These are phyloP conservation scores for Brasenia schreberi DNA, from an alignment of 164 flowering plant genomes.

Conservation along the genomic window DNA sequence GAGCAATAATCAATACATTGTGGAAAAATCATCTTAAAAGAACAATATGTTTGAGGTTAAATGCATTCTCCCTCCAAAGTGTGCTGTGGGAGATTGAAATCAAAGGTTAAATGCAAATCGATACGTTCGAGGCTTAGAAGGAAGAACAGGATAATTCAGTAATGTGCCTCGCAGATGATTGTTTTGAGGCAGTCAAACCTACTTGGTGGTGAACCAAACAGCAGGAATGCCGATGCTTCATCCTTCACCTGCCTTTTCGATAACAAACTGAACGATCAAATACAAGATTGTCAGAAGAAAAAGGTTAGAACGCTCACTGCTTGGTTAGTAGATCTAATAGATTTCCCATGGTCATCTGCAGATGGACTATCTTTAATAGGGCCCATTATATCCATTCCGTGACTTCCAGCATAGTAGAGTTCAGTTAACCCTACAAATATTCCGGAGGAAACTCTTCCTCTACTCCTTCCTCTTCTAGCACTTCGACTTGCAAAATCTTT, in stretches of 20 bases:
- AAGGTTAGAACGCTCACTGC: conserved; percentile 21
- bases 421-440: conserved; percentile 60
- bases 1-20: too few species aligned
- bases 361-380: conserved; percentile 16
- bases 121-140: too few species aligned
- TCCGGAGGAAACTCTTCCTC: too few species aligned
- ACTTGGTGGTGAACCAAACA: neutral
- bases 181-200: neutral
- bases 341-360: conserved; percentile 19
- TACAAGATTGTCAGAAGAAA: neutral
- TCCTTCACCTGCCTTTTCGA: neutral
- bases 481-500: too few species aligned
- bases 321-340: conserved; percentile 30
- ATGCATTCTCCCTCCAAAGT: neutral
- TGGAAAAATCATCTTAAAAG: neutral
- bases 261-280: too few species aligned
- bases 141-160: too few species aligned
- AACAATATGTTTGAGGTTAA: too few species aligned
- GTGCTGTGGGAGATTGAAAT: too few species aligned
- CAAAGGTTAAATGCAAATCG: too few species aligned
- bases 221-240: neutral
- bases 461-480: too few species aligned
- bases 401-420: conserved; percentile 84
- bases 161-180: too few species aligned
- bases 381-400: conserved; percentile 82